A percentile compares a stretch with the other conserved stretches of the same genome.
phyloP scores from a whole-genome alignment of 805 yeast species.

The Kluyveromyces lactis region DNA sequence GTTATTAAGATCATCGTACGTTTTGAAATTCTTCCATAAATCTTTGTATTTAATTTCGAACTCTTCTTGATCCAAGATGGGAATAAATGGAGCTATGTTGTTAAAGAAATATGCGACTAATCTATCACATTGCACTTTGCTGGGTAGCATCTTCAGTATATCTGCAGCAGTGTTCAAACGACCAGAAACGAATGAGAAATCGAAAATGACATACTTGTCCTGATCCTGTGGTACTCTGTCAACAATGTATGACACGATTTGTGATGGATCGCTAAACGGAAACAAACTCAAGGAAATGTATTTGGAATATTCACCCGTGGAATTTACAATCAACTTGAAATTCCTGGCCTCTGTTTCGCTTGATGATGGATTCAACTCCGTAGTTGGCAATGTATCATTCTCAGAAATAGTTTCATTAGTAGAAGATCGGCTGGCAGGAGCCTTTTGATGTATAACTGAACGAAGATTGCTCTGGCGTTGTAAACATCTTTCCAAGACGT shows the following conservation, averaged over 20 bases:
- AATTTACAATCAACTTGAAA: conserved; percentile 2
- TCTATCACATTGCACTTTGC: not conserved
- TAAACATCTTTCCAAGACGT: not conserved
- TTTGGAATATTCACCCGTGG: conserved; percentile 3
- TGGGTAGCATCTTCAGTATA: not conserved
- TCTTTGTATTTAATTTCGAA: conserved; percentile 1
- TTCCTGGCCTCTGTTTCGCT: conserved; percentile 1
- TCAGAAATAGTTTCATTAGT: not conserved
- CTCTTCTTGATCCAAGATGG: conserved; percentile 1
- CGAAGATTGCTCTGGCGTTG: not conserved
- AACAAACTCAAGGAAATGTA: not conserved
- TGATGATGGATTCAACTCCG: conserved; percentile 1
- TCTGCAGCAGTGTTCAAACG: not conserved
- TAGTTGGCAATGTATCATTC: not conserved
- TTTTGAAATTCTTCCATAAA: not conserved
- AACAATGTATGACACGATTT: conserved; percentile 2
- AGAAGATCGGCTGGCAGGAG: not conserved
- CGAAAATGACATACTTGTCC: not conserved
- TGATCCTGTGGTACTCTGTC: conserved; percentile 1
- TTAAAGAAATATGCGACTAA: not conserved
- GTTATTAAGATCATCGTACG: not conserved
- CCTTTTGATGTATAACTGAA: not conserved
- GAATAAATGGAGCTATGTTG: not conserved
- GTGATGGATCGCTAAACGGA: not conserved
- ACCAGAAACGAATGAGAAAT: not conserved